Base-by-base conservation (phyloP, 345 rosid genomes). In the Eutrema japonicum region DNA sequence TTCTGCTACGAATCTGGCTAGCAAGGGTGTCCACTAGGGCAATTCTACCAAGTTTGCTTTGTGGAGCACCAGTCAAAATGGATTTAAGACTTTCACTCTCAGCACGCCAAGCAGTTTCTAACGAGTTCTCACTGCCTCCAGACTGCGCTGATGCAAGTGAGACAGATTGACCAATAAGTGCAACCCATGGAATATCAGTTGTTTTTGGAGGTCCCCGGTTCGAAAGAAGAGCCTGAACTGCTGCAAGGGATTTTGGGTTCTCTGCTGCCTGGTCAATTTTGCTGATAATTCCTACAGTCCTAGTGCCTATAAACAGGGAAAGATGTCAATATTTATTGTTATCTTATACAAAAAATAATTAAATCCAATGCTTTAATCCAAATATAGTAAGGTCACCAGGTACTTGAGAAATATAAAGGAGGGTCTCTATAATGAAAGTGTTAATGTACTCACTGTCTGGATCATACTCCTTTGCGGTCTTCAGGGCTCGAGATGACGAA, bases 91-190 rank as follows among this genome's bases (percentile, higher is more conserved):
- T 90, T 77, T 92, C 97, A 68, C 87, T 90, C 90, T 92, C 98
- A 22, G 97, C 98, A 14, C 88, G 88, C 99, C 99, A 89, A n/a
- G 97, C 99, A 76, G 94, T 92, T 83, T 96, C 99, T 74, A 96
- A 83, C 62, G 99, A 90, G 79, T 80, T 92, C 72, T 96, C 98
- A 64, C 77, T 77, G 66, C 84, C 77, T 50, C 92, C 96, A 66
- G 99, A 83, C 75, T 88, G 89, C 53, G 96, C 85, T 54, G 99
- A 85, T 36, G 97, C 90, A 51, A 96, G 90, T 36, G 98, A 78
- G 55, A 96, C 97, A 59, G 99, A 85, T 60, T 96, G 99, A 68
- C 99, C 99, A 73, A 96, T 96, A 81, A 92, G 68, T 66, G 98
- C 99, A 82, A 96, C 91, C 99, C 99, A 96, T 4, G 89, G 97